Conservation (phyloP, 495 filamentous ascomycete species). For the Neurospora sp. region DNA sequence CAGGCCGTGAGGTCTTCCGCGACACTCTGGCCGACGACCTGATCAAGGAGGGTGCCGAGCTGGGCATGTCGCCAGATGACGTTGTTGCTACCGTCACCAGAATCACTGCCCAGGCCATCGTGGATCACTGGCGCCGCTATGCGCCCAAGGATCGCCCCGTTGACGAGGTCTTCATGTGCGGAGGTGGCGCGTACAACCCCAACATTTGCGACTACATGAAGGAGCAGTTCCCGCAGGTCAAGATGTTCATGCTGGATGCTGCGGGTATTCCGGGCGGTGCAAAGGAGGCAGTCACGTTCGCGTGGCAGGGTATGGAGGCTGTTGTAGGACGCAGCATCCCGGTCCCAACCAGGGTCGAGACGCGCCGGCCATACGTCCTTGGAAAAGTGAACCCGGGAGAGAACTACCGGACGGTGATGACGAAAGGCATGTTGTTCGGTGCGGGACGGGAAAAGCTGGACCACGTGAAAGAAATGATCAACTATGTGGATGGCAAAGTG, state of each 20-base stretch:
- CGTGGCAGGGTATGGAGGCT: slow-evolving; percentile 47
- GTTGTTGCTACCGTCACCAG: slow-evolving; percentile 47
- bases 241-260: slow-evolving; percentile 44
- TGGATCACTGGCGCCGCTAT: slow-evolving; percentile 45
- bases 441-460: slow-evolving; percentile 32
- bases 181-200: slow-evolving; percentile 47
- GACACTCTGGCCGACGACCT: slow-evolving; percentile 41
- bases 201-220: slow-evolving; percentile 45
- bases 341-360: slow-evolving; percentile 42
- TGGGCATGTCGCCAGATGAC: slow-evolving; percentile 36
- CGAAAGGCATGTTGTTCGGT: slow-evolving; percentile 40
- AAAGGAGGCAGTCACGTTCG: slow-evolving; percentile 50
- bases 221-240: slow-evolving; percentile 34
- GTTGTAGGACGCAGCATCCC: slow-evolving; percentile 42
- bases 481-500: slow-evolving; percentile 34
- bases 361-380: slow-evolving; percentile 35
- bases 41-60: slow-evolving; percentile 33
- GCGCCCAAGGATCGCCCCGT: slow-evolving; percentile 32
- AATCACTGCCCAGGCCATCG: slow-evolving; percentile 46
- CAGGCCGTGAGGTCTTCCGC: slow-evolving; percentile 48
- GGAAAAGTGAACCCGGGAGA: slow-evolving; percentile 44
- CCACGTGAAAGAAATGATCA: slow-evolving; percentile 39
- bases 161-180: slow-evolving; percentile 52
- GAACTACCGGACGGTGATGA: slow-evolving; percentile 44
- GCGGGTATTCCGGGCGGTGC: slow-evolving; percentile 43